Conservation (phyloP, 2,329 filamentous ascomycete species). For the Talaromyces sp. region DNA sequence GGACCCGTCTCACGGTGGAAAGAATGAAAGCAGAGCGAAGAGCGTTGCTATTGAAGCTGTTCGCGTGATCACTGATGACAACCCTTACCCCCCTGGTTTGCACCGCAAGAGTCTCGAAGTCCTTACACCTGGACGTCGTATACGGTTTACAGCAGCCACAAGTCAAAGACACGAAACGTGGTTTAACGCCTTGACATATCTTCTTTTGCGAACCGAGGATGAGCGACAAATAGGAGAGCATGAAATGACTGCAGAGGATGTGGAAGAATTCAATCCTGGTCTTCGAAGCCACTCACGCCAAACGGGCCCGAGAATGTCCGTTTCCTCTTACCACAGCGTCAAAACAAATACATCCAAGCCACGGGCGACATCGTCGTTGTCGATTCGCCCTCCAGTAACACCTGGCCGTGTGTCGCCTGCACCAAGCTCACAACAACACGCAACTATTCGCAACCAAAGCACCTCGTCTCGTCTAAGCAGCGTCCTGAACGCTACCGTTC, state of each 20-base stretch:
- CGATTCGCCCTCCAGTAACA: slow-evolving; percentile 31
- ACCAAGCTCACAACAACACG: slow-evolving; percentile 28
- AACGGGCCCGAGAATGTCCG: slow-evolving; percentile 52
- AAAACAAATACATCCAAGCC: slow-evolving; percentile 61
- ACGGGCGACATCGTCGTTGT: slow-evolving; percentile 34
- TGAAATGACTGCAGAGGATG: slow-evolving; percentile 56
- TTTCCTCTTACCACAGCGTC: slow-evolving; percentile 77
- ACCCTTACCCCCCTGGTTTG: slow-evolving; percentile 88
- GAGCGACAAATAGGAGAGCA: slow-evolving; percentile 53
- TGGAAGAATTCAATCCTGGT: slow-evolving; percentile 77
- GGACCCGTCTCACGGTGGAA: slow-evolving; percentile 75
- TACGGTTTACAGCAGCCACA: slow-evolving; percentile 93
- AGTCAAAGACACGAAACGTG: slow-evolving; percentile 95
- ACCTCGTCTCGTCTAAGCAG: slow-evolving; percentile 45
- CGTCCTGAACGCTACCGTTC: slow-evolving; percentile 44
- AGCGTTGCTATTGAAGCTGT: slow-evolving; percentile 92
- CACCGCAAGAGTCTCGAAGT: slow-evolving; percentile 92
- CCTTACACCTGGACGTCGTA: slow-evolving; percentile 76
- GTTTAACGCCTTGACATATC: slow-evolving; percentile 95
- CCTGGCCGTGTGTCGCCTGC: slow-evolving; percentile 32
- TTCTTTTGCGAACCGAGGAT: slow-evolving; percentile 69
- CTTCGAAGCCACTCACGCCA: slow-evolving; percentile 52
- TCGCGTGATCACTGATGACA: slow-evolving; percentile 86
- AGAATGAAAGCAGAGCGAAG: slow-evolving; percentile 73
- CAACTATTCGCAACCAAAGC: slow-evolving; percentile 31